Base-by-base conservation (phyloP, 169 alveolate genomes). In the Plasmodium gaboni region DNA sequence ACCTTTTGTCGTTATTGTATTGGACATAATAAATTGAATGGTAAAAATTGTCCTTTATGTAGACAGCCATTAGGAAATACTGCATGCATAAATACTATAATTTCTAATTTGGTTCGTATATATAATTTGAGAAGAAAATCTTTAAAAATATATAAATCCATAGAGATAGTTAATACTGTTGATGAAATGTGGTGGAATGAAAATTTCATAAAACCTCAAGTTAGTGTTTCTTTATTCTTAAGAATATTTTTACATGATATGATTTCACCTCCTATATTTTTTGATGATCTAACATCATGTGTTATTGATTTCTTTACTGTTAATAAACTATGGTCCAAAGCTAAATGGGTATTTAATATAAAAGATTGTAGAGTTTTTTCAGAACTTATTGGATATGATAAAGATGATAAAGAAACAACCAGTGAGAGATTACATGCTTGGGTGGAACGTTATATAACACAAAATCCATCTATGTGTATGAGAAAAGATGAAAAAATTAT, bases 1-100 rank as follows among this genome's bases (percentile, higher is more conserved):
- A 96, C 98, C 2, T 96, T 95, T 92, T 96, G 98, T 89, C 76
- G 98, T 48, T 96, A 96, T 85, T 96, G 98, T 92, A 96, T 95
- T 15, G 96, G 96, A 4, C 97, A 95, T 80, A 85, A 88, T 55
- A 91, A 93, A 32, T 78, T 94, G 55, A 60, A 92, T 59, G 95
- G 97, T 7, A 95, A 92, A 38, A 73, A 87, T 50, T 96, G 98
- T 72, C 98, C 98, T 28, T 87, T 96, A 44, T 96, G 98, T 78
- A 93, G 98, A 48, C 98, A 94, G 70, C 93, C 94, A 51, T 74
- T 96, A 46, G 97, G 98, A 0, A 70, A 88, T 46, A 71, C 94
- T 12, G 92, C 95, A 15, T 83, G 89, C 55, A 92, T 95, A 9
- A 96, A 96, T 89, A 96, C 97, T 22, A 94, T 96, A 19, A 69